These are phyloP conservation scores for Podospora fimiseda DNA, from an alignment of 495 filamentous ascomycete genomes.

Conservation along the genomic window DNA sequence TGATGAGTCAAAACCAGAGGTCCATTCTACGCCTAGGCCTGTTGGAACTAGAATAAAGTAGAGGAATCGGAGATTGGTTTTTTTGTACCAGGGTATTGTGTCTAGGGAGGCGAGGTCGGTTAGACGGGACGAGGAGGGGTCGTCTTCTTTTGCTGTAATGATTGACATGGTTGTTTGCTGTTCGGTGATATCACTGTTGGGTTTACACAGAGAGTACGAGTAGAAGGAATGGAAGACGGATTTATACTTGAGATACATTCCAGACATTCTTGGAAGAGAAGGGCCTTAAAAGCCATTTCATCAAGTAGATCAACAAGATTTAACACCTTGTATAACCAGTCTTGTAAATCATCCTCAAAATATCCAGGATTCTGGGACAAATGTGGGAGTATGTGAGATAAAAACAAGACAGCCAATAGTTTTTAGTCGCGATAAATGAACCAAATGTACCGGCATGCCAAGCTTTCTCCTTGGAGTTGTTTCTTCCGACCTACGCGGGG, in stretches of 20 bases:
- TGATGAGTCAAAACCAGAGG: slow-evolving; percentile 58
- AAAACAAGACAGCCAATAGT: slow-evolving; percentile 1
- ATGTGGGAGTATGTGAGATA: background rate
- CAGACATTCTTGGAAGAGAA: too few species aligned
- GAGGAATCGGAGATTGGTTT: slow-evolving; percentile 54
- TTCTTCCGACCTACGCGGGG: slow-evolving; percentile 24
- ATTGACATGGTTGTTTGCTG: slow-evolving; percentile 16
- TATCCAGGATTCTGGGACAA: background rate
- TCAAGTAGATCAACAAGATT: too few species aligned
- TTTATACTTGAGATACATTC: slow-evolving; percentile 2
- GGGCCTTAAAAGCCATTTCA: too few species aligned
- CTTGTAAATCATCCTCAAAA: background rate
- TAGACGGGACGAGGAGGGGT: slow-evolving; percentile 32
- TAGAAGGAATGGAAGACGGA: too few species aligned
- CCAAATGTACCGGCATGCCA: slow-evolving; percentile 11
- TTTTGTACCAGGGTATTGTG: slow-evolving; percentile 53
- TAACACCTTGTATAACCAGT: background rate
- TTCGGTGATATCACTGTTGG: background rate
- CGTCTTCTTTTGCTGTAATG: slow-evolving; percentile 22
- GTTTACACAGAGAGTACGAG: background rate
- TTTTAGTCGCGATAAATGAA: slow-evolving; percentile 9
- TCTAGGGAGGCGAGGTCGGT: slow-evolving; percentile 45
- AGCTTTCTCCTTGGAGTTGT: slow-evolving; percentile 23
- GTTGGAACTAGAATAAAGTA: slow-evolving; percentile 61
- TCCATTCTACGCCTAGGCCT: slow-evolving; percentile 61